Evolutionary conservation across 2,329 filamentous ascomycete genomes (phyloP).

Genomic region (Fusarium solani-melongenae): DNA sequence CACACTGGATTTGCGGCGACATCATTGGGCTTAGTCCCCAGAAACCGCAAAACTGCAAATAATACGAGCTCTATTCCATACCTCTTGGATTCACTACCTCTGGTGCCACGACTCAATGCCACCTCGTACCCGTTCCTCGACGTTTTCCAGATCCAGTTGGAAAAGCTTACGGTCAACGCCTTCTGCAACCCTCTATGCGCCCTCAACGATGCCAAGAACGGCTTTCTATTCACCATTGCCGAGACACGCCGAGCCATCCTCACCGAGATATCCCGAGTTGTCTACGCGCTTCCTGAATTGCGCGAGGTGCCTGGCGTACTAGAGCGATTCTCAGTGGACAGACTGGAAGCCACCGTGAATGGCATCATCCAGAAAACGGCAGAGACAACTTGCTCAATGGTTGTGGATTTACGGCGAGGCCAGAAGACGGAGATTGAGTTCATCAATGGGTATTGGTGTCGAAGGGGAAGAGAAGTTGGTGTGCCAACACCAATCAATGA

Average conservation of each 20-base stretch:
- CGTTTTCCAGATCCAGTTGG: not conserved
- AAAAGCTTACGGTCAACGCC: not conserved
- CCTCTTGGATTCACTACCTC: not conserved
- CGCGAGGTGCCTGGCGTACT: not conserved
- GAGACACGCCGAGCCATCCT: not conserved
- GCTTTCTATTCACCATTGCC: not conserved
- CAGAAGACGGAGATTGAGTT: not conserved
- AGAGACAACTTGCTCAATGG: constrained; percentile 4
- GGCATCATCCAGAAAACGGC: not conserved
- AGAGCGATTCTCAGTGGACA: not conserved
- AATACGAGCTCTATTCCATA: not conserved
- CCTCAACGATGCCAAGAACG: not conserved
- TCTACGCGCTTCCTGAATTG: not conserved
- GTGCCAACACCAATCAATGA: not conserved
- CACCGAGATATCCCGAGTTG: not conserved
- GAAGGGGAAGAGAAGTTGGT: not conserved
- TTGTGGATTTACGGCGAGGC: not conserved
- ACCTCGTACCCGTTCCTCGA: not conserved
- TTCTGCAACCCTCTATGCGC: not conserved
- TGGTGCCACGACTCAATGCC: not conserved
- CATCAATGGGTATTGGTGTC: constrained; percentile 6
- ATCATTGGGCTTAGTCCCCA: not conserved
- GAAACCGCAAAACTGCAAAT: not conserved
- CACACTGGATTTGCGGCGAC: not conserved
- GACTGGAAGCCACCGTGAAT: not conserved